phyloP scores from a whole-genome alignment of 495 filamentous ascomycete species.

The Parathielavia appendiculata region DNA sequence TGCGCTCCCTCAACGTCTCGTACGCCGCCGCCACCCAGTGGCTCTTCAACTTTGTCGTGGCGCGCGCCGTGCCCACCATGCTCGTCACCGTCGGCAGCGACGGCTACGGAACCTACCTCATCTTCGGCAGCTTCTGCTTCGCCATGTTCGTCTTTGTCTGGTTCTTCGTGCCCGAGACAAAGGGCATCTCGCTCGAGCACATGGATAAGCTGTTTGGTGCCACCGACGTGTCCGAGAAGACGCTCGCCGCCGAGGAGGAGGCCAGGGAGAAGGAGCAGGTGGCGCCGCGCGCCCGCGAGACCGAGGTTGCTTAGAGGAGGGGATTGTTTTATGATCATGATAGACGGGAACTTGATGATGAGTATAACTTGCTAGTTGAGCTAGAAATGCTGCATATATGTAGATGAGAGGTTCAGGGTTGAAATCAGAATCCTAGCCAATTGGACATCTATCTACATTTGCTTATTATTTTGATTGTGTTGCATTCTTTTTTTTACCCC shows the following conservation, averaged over 20 bases:
- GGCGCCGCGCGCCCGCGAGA: not conserved
- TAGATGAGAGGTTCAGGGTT: too few relatives aligned
- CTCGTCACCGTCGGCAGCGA: slow-evolving; percentile 55
- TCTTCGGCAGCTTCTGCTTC: slow-evolving; percentile 59
- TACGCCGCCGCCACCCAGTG: slow-evolving; percentile 65
- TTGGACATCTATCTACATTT: too few relatives aligned
- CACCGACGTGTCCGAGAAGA: slow-evolving; percentile 24
- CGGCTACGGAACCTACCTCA: slow-evolving; percentile 60
- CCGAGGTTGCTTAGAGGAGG: slow-evolving; percentile 4
- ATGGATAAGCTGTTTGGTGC: slow-evolving; percentile 39
- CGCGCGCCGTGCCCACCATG: slow-evolving; percentile 59
- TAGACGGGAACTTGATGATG: too few relatives aligned
- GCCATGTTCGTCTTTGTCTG: slow-evolving; percentile 62
- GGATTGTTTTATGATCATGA: not conserved
- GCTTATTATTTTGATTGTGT: too few relatives aligned
- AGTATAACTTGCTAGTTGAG: too few relatives aligned
- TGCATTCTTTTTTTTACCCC: too few relatives aligned
- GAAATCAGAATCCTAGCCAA: too few relatives aligned
- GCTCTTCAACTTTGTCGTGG: slow-evolving; percentile 68
- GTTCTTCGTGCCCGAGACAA: slow-evolving; percentile 72
- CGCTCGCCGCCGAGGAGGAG: slow-evolving; percentile 8
- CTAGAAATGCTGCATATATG: too few relatives aligned
- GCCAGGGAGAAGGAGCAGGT: slow-evolving; percentile 14
- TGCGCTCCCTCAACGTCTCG: slow-evolving; percentile 66
- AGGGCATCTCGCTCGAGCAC: slow-evolving; percentile 45